phyloP scores from a whole-genome alignment of 176 grass and related monocot species.

The Eragrostis nindensis region DNA sequence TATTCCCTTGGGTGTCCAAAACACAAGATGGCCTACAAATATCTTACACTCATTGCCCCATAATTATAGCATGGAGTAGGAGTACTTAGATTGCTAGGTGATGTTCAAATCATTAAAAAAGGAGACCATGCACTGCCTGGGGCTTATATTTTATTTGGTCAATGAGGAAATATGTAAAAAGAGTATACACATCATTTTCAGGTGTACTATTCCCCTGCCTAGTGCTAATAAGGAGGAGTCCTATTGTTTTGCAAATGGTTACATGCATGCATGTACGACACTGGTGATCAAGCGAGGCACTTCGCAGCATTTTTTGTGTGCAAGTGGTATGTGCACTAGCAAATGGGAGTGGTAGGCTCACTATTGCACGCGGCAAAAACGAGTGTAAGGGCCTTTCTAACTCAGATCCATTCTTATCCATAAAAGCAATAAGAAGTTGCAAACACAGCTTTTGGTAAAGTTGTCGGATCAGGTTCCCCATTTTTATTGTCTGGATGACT shows the following conservation, averaged over 20 bases:
- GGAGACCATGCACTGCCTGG: not conserved
- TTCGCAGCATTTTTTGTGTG: not conserved
- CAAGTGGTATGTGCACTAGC: slow-evolving; percentile 32
- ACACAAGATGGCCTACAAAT: not conserved
- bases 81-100: not conserved
- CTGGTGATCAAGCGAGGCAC: not conserved
- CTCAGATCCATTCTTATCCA: slow-evolving; percentile 40
- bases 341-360: slow-evolving; percentile 35
- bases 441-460: slow-evolving; percentile 38
- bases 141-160: not conserved
- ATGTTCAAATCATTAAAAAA: slow-evolving; percentile 14
- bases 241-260: slow-evolving; percentile 27
- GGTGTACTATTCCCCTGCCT: not conserved
- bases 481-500: slow-evolving; percentile 10
- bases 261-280: not conserved
- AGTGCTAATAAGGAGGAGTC: not conserved
- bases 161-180: not conserved
- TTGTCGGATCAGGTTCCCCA: slow-evolving; percentile 32
- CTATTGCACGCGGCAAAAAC: slow-evolving; percentile 23
- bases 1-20: too few relatives aligned
- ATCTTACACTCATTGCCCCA: not conserved
- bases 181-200: not conserved
- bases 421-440: slow-evolving; percentile 10
- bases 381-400: not conserved
- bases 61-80: slow-evolving; percentile 1